Percentiles rank a stretch among this genome's conserved stretches.
Evolutionary conservation across 1,284 basidiomycete species (phyloP).

Genomic region (Cryptococcus sp.): DNA sequence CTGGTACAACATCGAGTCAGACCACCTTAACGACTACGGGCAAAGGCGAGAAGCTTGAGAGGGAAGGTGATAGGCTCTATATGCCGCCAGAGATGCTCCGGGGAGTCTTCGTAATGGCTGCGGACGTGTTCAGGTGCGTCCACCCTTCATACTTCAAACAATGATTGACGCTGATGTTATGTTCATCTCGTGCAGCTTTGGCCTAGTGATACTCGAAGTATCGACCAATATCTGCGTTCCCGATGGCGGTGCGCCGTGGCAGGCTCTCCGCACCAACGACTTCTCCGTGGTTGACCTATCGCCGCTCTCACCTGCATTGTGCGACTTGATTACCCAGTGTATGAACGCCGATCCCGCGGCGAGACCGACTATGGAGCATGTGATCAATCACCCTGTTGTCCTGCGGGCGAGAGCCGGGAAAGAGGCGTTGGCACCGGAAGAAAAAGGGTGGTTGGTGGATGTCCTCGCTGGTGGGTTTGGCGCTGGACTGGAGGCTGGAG

Average conservation of each 20-base stretch:
- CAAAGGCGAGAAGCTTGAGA: conserved; percentile 63
- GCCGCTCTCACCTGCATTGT: conserved; percentile 70
- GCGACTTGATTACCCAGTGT: conserved; percentile 71
- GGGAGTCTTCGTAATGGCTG: conserved; percentile 86
- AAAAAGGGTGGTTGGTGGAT: conserved; percentile 42
- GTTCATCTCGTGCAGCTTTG: conserved; percentile 63
- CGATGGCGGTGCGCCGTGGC: conserved; percentile 93
- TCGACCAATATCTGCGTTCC: conserved; percentile 95
- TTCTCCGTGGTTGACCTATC: conserved; percentile 80
- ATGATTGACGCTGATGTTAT: conserved; percentile 1
- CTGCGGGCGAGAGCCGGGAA: conserved; percentile 62
- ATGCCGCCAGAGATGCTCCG: conserved; percentile 96
- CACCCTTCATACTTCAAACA: conserved; percentile 1
- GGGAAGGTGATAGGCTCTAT: conserved; percentile 97
- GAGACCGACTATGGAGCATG: conserved; percentile 63
- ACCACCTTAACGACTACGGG: conserved; percentile 21
- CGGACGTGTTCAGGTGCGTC: conserved; percentile 90
- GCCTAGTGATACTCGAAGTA: conserved; percentile 92
- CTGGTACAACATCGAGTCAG: conserved; percentile 25
- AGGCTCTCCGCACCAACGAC: conserved; percentile 86
- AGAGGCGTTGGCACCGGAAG: conserved; percentile 50
- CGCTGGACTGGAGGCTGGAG: conserved; percentile 1
- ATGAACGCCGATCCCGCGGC: conserved; percentile 70
- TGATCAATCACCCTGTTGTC: conserved; percentile 70
- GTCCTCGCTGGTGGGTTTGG: conserved; percentile 39